Evolutionary conservation across 257 asterid species (phyloP), one percentile per base, ranked within the genome.

Genomic region (Misopates orontium): DNA sequence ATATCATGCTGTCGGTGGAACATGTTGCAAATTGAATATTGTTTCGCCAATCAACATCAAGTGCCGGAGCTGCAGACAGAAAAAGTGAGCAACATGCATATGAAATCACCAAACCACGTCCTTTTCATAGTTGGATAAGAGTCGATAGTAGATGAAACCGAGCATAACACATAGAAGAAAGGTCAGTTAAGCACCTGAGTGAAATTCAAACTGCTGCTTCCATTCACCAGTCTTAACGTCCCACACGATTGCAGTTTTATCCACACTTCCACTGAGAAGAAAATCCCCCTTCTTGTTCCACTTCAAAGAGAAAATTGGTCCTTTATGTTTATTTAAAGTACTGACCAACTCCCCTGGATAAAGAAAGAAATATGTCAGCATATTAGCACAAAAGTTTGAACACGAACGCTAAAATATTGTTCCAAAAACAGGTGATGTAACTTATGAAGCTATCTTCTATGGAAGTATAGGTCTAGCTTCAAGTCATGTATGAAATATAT

Each of bases 271-370:
- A 72, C 97, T 93, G 41, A 93, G 95, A 77, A 93, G 88, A 74
- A 72, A 93, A 80, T 90, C 96, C 45, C 99, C 99, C 76, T 90
- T 90, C 85, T 88, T 90, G 82, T 90, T 93, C 99, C 99, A 93
- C 89, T 90, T 93, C 80, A 93, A 82, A 62, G 97, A 90, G 85
- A 87, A 90, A 72, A 93, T 87, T 57, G 99, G 96, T 53, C 99
- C 99, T 71, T 90, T 90, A 75, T 93, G 99, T 76, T 86, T 93
- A 80, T 79, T 87, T 69, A 93, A 72, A 59, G 97, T 86, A 78
- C 78, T 86, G 22, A 86, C 70, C 80, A 93, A 77, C 63, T 93
- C 97, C 79, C 99, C 99, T 93, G 82, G 62, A 83, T 56, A 62
- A 76, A 70, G 73, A 64, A 36, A 67, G 70, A 28, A 28, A 54